These are phyloP conservation scores for Hamamelis virginiana DNA, from an alignment of 164 flowering plant genomes.

Conservation along the genomic window DNA sequence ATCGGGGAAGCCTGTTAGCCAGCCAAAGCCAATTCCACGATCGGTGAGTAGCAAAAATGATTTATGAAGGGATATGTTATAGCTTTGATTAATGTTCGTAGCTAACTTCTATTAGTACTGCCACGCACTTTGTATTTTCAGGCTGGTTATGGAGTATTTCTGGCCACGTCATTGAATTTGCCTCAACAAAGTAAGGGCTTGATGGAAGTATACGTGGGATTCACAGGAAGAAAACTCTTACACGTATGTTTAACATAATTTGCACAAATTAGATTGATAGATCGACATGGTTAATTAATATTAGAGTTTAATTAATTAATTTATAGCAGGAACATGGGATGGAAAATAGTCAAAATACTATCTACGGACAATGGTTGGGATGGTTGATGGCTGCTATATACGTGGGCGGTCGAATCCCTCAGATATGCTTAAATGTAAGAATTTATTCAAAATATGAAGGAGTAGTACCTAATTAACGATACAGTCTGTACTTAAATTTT, in stretches of 20 bases:
- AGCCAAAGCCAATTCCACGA: slow-evolving; percentile 62
- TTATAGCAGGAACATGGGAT: slow-evolving; percentile 8
- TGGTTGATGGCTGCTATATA: slow-evolving; percentile 89
- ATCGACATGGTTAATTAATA: no score
- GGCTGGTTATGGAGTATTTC: slow-evolving; percentile 54
- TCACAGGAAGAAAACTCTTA: slow-evolving; percentile 38
- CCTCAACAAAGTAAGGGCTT: slow-evolving; percentile 42
- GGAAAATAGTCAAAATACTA: slow-evolving; percentile 28
- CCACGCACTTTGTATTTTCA: slow-evolving; percentile 11
- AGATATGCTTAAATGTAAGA: slow-evolving; percentile 77
- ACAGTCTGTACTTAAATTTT: background rate
- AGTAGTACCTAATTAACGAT: no score
- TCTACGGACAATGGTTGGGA: slow-evolving; percentile 57
- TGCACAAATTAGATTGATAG: no score
- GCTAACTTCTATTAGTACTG: no score
- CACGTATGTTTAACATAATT: slow-evolving; percentile 28
- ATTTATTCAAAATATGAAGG: no score
- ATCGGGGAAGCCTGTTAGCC: slow-evolving; percentile 26
- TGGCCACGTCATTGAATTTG: slow-evolving; percentile 38
- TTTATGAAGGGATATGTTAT: no score
- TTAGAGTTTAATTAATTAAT: no score
- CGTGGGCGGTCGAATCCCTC: slow-evolving; percentile 90
- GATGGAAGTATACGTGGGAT: slow-evolving; percentile 29
- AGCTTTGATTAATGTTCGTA: no score
- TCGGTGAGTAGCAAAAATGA: no score